Evolutionary conservation across 1,284 basidiomycete genomes (phyloP), one percentile per base, ranked within the genome.

Genomic region (Pseudozyma tsukubaensis): DNA sequence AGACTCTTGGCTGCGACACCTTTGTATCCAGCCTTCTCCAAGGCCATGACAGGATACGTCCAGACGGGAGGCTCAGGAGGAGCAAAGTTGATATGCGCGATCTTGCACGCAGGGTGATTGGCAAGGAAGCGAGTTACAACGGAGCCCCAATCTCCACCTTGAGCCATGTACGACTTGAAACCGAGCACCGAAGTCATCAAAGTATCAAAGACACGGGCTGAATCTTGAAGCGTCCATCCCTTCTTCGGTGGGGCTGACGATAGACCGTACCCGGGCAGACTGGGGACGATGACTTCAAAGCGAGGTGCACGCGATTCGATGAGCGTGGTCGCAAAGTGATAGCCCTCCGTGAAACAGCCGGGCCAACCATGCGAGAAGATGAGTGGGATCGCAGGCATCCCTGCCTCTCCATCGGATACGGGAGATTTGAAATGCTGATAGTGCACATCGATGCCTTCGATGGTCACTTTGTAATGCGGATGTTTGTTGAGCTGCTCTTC

Each of bases 311-410:
- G 37, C n/a, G 59, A 65, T 14, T 62, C 50, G 45, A 62, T 50
- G 7, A 80, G 61, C 56, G 58, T 59, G 3, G 52, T 37, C 1
- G 72, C 58, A 40, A 80, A 64, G 35, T 71, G 58, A 50, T 57
- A 59, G 2, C 36, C 76, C 35, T 80, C 78, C 6, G 67, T 61
- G 43, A 80, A 80, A 36, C 62, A 73, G 3, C 79, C 79, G 0
- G 79, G 79, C 77, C 77, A 80, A 18, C 79, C 79, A 44, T 80
- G 79, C 13, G 57, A 59, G 44, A 79, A 78, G 64, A 81, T 72
- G 43, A 81, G 52, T 3, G 79, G 79, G 19, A 81, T 78, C 4
- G 76, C 76, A 0, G 71, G 58, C 55, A 35, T 55, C 2, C 29
- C 50, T 12, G 66, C 66, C 32, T 69, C 47, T 0, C 44, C 34